These are phyloP conservation scores for Leptographium radiaticola DNA, from an alignment of 2,329 filamentous ascomycete genomes.

Conservation along the genomic window DNA sequence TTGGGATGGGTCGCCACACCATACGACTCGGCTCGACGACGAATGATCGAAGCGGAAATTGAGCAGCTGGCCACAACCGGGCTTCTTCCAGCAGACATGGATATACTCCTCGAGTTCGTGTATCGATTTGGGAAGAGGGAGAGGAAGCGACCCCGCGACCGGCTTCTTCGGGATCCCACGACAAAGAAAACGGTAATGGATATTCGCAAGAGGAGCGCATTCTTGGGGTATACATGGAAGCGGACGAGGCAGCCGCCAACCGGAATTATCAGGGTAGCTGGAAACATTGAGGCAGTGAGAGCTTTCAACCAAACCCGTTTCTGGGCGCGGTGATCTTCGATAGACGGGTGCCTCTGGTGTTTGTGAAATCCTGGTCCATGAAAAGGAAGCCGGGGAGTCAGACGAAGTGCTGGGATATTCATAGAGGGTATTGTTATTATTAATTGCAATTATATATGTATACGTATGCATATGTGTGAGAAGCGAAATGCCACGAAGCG, in stretches of 20 bases:
- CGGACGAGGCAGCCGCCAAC: slow-evolving; percentile 23
- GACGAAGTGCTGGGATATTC: neutral
- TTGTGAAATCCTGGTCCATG: neutral
- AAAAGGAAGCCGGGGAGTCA: neutral
- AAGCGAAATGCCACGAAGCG: neutral
- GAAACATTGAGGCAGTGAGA: slow-evolving; percentile 9
- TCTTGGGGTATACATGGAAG: slow-evolving; percentile 81
- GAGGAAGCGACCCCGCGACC: slow-evolving; percentile 71
- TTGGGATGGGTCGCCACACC: slow-evolving; percentile 32
- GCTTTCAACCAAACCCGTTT: slow-evolving; percentile 12
- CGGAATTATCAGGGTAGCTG: neutral
- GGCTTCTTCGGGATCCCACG: slow-evolving; percentile 60
- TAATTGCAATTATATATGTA: neutral
- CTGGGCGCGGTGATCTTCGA: slow-evolving; percentile 5
- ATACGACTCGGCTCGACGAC: slow-evolving; percentile 34
- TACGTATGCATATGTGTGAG: neutral
- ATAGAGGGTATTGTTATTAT: slow-evolving; percentile 1
- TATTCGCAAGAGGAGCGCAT: slow-evolving; percentile 69
- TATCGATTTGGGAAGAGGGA: slow-evolving; percentile 46
- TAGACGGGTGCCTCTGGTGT: neutral
- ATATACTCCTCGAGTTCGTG: slow-evolving; percentile 36
- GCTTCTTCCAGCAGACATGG: slow-evolving; percentile 23
- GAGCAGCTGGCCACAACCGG: slow-evolving; percentile 20
- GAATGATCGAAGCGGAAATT: slow-evolving; percentile 35
- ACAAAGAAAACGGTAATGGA: slow-evolving; percentile 59